Evolutionary conservation across 2,329 filamentous ascomycete species (phyloP).

Genomic region (Aschersonia sp.): DNA sequence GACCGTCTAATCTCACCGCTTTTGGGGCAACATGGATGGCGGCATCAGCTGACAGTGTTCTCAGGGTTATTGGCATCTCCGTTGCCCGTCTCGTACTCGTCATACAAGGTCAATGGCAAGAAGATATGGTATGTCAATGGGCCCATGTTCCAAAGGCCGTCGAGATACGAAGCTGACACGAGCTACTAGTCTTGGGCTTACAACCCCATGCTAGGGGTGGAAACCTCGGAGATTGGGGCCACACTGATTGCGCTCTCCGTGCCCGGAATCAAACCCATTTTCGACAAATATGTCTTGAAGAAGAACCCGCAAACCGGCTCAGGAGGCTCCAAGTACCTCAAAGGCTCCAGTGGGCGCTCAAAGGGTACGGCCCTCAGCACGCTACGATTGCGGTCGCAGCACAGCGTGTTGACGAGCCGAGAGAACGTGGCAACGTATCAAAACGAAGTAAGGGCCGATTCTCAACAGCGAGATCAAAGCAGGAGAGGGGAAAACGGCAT

Average conservation of each 20-base stretch:
- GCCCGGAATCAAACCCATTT: conserved; percentile 32
- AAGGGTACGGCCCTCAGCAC: conserved; percentile 15
- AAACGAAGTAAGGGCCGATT: conserved; percentile 7
- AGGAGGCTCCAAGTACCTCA: conserved; percentile 11
- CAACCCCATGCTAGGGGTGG: conserved; percentile 32
- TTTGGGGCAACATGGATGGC: background rate
- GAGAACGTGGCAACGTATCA: conserved; percentile 11
- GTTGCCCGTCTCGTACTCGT: conserved; percentile 30
- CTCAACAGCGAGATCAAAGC: conserved; percentile 10
- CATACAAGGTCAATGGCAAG: conserved; percentile 28
- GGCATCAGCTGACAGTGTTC: background rate
- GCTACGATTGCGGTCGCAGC: conserved; percentile 14
- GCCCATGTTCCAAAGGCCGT: background rate
- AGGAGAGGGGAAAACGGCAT: conserved; percentile 13
- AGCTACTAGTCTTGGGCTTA: conserved; percentile 28
- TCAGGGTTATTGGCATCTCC: conserved; percentile 33
- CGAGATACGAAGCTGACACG: background rate
- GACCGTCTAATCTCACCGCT: too few relatives aligned
- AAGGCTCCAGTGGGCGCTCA: conserved; percentile 6
- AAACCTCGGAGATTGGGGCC: conserved; percentile 33
- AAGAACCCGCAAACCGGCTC: conserved; percentile 9
- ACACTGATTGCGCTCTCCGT: conserved; percentile 36
- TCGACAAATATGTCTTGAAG: conserved; percentile 18
- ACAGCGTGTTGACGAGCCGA: conserved; percentile 12
- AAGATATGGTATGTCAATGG: conserved; percentile 16